phyloP scores from a whole-genome alignment of 2,329 filamentous ascomycete genomes.

The Penicillium sp. region DNA sequence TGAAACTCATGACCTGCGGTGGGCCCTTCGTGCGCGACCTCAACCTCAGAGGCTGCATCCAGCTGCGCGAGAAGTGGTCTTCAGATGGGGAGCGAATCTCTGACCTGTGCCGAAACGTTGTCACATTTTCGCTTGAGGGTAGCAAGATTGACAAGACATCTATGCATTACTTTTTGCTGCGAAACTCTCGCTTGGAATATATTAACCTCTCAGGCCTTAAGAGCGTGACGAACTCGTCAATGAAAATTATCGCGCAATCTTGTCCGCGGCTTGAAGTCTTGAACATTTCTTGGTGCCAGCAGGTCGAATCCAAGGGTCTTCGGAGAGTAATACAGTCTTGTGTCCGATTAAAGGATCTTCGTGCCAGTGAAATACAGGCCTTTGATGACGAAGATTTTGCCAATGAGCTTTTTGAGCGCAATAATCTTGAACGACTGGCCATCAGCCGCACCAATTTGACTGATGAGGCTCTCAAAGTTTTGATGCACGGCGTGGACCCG shows the following conservation, averaged over 20 bases:
- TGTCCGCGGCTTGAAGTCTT: constrained; percentile 80
- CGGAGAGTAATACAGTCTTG: constrained; percentile 72
- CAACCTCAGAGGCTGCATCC: constrained; percentile 87
- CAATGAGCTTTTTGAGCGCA: constrained; percentile 72
- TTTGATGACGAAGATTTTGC: constrained; percentile 75
- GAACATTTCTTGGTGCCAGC: constrained; percentile 91
- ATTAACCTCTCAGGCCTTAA: constrained; percentile 82
- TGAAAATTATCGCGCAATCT: constrained; percentile 79
- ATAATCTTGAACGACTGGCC: constrained; percentile 78
- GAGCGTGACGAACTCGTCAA: constrained; percentile 74
- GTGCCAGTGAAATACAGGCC: constrained; percentile 77
- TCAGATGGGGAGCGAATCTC: constrained; percentile 67
- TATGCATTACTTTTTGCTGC: constrained; percentile 75
- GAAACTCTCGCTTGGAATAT: constrained; percentile 75
- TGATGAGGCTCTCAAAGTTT: constrained; percentile 69
- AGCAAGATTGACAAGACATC: constrained; percentile 79
- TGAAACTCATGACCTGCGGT: constrained; percentile 79
- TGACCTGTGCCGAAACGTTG: constrained; percentile 82
- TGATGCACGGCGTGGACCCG: constrained; percentile 74
- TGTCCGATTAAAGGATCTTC: constrained; percentile 71
- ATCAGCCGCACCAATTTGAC: constrained; percentile 75
- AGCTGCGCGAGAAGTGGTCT: constrained; percentile 78
- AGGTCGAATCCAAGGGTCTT: constrained; percentile 76
- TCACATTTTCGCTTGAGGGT: constrained; percentile 84
- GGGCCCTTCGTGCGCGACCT: constrained; percentile 89